Evolutionary conservation across 2,329 filamentous ascomycete species (phyloP).

Genomic region (Exophiala sideris): DNA sequence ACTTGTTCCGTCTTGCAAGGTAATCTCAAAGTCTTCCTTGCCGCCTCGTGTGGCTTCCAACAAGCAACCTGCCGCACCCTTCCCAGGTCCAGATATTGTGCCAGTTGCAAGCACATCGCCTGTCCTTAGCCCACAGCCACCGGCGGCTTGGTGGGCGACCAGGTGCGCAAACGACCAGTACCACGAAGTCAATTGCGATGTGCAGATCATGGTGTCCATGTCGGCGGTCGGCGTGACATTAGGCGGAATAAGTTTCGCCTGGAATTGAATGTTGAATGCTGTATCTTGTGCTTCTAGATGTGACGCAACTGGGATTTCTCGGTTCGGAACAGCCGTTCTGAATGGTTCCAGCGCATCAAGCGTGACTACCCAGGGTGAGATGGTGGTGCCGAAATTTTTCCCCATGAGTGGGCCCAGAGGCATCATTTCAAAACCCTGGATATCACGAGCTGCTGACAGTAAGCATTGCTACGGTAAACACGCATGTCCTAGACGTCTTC

Average conservation of each 20-base stretch:
- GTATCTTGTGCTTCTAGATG: not conserved
- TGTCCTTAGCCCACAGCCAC: not conserved
- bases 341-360: slow-evolving; percentile 50
- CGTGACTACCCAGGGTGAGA: slow-evolving; percentile 60
- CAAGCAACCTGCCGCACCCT: too few relatives aligned
- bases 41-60: too few relatives aligned
- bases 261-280: not conserved
- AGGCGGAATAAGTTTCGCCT: too few relatives aligned
- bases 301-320: not conserved
- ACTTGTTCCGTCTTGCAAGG: too few relatives aligned
- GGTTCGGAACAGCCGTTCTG: not conserved
- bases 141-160: not conserved
- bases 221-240: not conserved
- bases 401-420: slow-evolving; percentile 59
- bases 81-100: too few relatives aligned
- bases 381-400: slow-evolving; percentile 57
- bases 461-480: not conserved
- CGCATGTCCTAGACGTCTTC: not conserved
- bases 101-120: slow-evolving; percentile 26
- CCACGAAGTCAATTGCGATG: not conserved
- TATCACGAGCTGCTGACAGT: slow-evolving; percentile 49
- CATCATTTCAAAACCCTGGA: slow-evolving; percentile 60
- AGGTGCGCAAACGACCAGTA: not conserved
- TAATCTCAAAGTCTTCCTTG: too few relatives aligned
- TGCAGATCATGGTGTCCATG: not conserved